Evolutionary conservation across 495 filamentous ascomycete genomes (phyloP).

Genomic region (Chaetomidium leptoderma): DNA sequence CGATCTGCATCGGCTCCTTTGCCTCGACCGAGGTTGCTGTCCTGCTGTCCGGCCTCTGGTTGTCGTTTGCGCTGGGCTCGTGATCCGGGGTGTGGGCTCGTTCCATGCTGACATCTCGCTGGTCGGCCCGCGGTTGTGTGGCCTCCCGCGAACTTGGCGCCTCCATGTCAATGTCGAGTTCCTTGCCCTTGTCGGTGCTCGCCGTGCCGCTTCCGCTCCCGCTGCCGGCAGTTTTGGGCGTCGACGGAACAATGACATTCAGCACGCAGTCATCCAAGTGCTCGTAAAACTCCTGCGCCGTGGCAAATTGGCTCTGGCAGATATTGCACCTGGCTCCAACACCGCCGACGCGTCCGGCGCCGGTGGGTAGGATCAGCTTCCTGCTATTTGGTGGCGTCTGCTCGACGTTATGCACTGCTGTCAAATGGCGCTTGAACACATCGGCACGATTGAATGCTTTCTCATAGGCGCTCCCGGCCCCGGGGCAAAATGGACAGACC

Average conservation of each 20-base stretch:
- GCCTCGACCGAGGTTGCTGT: not conserved
- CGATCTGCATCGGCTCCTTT: conserved; percentile 2
- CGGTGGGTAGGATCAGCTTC: conserved; percentile 48
- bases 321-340: conserved; percentile 92
- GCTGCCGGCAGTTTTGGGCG: conserved; percentile 51
- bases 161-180: conserved; percentile 21
- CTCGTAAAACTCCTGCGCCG: conserved; percentile 96
- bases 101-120: conserved; percentile 14
- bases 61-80: not conserved
- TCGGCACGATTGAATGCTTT: conserved; percentile 99
- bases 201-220: conserved; percentile 24
- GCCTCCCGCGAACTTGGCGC: conserved; percentile 10
- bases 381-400: conserved; percentile 93
- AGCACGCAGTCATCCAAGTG: conserved; percentile 97
- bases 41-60: not conserved
- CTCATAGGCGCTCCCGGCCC: conserved; percentile 83
- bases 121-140: conserved; percentile 2
- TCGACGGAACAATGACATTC: conserved; percentile 85
- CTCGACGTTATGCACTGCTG: conserved; percentile 89
- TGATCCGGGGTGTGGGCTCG: not conserved
- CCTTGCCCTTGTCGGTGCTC: conserved; percentile 31
- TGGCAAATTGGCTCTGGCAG: conserved; percentile 81
- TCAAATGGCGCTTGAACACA: conserved; percentile 97
- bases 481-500: conserved; percentile 97
- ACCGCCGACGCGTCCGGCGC: conserved; percentile 38